Percentiles rank a stretch among this genome's conserved stretches.
Conservation (phyloP, 495 filamentous ascomycete species). For the Aspergillus kassunensis region DNA sequence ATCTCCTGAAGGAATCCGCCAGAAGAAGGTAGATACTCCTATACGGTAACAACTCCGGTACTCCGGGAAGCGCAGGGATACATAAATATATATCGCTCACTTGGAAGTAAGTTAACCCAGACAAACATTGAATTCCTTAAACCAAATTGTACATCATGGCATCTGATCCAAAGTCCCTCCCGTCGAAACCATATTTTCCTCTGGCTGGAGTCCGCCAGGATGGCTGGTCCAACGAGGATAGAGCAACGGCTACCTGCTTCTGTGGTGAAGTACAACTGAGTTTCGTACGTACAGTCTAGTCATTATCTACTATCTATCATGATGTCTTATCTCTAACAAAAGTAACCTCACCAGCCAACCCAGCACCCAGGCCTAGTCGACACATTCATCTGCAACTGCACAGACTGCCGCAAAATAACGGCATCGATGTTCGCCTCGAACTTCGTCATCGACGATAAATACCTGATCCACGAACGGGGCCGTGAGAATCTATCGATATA, state of each 20-base stretch:
- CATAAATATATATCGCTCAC: no score
- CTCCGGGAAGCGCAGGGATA: no score
- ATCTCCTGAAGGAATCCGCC: no score
- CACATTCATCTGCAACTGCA: constrained; percentile 7
- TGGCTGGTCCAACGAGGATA: neutral
- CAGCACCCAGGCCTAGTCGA: neutral
- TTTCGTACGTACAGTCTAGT: no score
- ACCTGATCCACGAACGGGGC: neutral
- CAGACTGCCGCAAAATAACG: constrained; percentile 6
- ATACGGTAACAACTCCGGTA: no score
- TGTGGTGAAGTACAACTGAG: neutral
- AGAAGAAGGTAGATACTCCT: no score
- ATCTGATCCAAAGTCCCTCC: no score
- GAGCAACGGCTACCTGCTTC: constrained; percentile 3
- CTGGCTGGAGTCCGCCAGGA: neutral
- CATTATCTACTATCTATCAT: no score
- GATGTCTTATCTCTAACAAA: neutral
- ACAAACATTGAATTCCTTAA: no score
- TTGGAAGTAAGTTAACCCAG: no score
- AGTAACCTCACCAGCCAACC: neutral
- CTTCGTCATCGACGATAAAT: neutral
- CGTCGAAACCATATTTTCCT: neutral
- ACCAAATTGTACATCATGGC: no score
- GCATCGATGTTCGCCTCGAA: constrained; percentile 3
- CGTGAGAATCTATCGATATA: neutral